A percentile compares a stretch with the other conserved stretches of the same genome.
These are phyloP conservation scores for Pyrenophora tritici-repentis DNA, from an alignment of 2,329 filamentous ascomycete species.

Conservation along the genomic window DNA sequence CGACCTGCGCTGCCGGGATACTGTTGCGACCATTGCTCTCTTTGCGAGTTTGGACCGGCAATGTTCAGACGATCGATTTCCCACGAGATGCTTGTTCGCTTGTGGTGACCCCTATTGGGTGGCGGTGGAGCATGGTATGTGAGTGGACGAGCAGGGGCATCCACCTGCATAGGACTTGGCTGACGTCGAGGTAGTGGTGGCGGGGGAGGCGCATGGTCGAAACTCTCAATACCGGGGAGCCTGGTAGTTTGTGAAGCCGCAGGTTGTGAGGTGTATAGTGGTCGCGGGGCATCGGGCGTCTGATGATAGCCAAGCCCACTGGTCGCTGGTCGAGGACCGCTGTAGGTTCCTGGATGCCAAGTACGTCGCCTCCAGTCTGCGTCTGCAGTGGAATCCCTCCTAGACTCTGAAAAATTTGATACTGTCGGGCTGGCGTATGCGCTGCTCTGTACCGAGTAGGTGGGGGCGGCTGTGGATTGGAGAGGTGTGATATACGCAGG, in stretches of 20 bases:
- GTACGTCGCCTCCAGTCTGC: constrained; percentile 82
- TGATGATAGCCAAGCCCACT: constrained; percentile 78
- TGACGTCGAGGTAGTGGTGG: constrained; percentile 66
- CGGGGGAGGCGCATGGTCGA: constrained; percentile 73
- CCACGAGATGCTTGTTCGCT: constrained; percentile 57
- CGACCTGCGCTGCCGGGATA: constrained; percentile 35
- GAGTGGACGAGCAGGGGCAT: constrained; percentile 56
- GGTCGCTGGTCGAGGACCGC: constrained; percentile 64
- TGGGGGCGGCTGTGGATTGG: constrained; percentile 60
- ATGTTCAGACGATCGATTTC: constrained; percentile 73
- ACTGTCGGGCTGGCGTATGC: constrained; percentile 70
- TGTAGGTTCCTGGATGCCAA: constrained; percentile 81
- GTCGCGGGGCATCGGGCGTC: constrained; percentile 66
- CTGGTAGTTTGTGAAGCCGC: constrained; percentile 66
- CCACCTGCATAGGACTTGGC: constrained; percentile 78
- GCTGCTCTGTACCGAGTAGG: constrained; percentile 62
- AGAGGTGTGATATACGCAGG: constrained; percentile 61
- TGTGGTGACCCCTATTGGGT: constrained; percentile 32
- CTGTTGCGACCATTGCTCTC: constrained; percentile 41
- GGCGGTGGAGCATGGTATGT: constrained; percentile 43
- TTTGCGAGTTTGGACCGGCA: constrained; percentile 50
- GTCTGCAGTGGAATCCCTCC: constrained; percentile 72
- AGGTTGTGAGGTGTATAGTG: constrained; percentile 60
- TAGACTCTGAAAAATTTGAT: constrained; percentile 65
- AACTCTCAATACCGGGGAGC: constrained; percentile 89